phyloP scores from a whole-genome alignment of 169 alveolate species.

The Theileria luwenshuni region DNA sequence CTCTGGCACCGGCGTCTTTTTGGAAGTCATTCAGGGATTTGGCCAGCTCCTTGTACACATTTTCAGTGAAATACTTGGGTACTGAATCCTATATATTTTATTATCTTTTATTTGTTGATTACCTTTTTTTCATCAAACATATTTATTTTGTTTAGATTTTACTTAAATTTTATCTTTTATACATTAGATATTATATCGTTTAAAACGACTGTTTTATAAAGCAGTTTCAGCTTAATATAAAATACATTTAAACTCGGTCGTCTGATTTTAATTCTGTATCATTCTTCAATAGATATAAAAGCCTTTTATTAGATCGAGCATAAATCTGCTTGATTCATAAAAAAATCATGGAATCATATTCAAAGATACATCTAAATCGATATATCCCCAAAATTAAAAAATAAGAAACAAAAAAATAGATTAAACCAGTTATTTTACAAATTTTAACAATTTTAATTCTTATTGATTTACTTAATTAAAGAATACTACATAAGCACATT shows the following conservation, averaged over 20 bases:
- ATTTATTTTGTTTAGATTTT: slow-evolving; percentile 1
- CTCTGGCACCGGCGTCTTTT: slow-evolving; percentile 18
- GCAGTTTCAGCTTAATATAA: too few species aligned
- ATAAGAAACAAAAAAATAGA: background rate
- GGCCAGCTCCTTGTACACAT: slow-evolving; percentile 14
- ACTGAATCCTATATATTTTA: slow-evolving; percentile 21
- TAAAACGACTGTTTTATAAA: background rate
- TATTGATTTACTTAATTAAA: slow-evolving; percentile 7
- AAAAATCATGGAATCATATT: slow-evolving; percentile 12
- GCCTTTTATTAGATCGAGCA: background rate
- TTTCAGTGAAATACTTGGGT: slow-evolving; percentile 25
- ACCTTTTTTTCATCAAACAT: too few species aligned
- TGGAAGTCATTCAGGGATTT: slow-evolving; percentile 24
- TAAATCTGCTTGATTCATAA: background rate
- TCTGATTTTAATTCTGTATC: too few species aligned
- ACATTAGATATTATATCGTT: background rate
- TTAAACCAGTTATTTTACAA: background rate
- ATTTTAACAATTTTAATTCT: background rate
- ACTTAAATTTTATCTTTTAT: slow-evolving; percentile 1
- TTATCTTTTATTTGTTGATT: slow-evolving; percentile 16
- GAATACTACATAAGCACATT: slow-evolving; percentile 21
- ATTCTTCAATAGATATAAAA: background rate
- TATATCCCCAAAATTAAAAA: slow-evolving; percentile 7
- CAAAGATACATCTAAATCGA: background rate
- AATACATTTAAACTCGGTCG: too few species aligned